Percentiles rank a stretch among this genome's conserved stretches.
phyloP scores from a whole-genome alignment of 768 basidiomycete genomes.

The Hericium rajendrae region DNA sequence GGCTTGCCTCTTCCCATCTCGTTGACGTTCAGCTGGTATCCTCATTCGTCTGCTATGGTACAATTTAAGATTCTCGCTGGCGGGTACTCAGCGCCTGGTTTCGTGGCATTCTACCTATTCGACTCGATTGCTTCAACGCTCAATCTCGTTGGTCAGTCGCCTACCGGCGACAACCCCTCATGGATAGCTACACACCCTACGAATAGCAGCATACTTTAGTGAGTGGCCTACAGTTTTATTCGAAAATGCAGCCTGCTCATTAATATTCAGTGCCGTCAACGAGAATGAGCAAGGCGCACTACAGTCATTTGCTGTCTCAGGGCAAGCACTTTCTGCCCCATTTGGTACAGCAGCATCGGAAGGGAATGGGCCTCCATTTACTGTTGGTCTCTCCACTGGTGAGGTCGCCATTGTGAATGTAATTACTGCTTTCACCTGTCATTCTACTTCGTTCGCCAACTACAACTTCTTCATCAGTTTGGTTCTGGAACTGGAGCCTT shows the following conservation, averaged over 20 bases:
- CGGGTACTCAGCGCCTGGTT: conserved; percentile 38
- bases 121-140: conserved; percentile 39
- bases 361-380: conserved; percentile 44
- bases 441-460: too few relatives aligned
- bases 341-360: conserved; percentile 39
- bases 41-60: conserved; percentile 35
- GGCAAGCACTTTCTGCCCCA: conserved; percentile 35
- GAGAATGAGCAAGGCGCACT: conserved; percentile 35
- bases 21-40: too few relatives aligned
- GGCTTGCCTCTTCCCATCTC: too few relatives aligned
- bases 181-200: conserved; percentile 53
- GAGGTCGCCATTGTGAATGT: conserved; percentile 53
- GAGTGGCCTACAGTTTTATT: conserved; percentile 14
- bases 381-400: conserved; percentile 40
- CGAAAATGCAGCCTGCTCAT: too few relatives aligned
- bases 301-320: conserved; percentile 44
- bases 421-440: conserved; percentile 10
- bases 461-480: conserved; percentile 26
- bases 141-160: conserved; percentile 36
- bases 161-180: conserved; percentile 43
- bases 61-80: conserved; percentile 61
- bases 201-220: conserved; percentile 56
- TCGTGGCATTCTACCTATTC: conserved; percentile 57
- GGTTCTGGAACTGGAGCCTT: conserved; percentile 43
- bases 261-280: conserved; percentile 43